A percentile compares a stretch with the other conserved stretches of the same genome.
Conservation (phyloP, 2,329 filamentous ascomycete genomes). For the Penicillium italicum region DNA sequence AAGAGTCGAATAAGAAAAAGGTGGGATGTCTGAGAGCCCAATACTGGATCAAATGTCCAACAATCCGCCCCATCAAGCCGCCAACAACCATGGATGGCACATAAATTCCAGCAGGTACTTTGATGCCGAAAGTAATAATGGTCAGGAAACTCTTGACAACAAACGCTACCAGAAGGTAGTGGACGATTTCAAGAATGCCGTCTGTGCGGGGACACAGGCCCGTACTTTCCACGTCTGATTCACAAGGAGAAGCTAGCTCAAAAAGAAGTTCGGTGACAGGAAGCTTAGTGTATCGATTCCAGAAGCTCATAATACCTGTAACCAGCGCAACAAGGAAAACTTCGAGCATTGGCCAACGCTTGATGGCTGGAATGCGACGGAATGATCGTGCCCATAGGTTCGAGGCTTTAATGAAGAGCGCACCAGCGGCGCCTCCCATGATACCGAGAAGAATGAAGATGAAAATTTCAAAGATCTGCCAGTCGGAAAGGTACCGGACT, state of each 20-base stretch:
- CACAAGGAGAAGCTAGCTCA: conserved; percentile 85
- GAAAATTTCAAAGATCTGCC: conserved; percentile 87
- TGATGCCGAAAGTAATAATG: conserved; percentile 89
- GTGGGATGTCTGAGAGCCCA: conserved; percentile 69
- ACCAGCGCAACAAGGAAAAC: conserved; percentile 81
- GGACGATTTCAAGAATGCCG: conserved; percentile 74
- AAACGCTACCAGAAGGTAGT: conserved; percentile 71
- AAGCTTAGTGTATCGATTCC: conserved; percentile 86
- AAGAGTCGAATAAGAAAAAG: conserved; percentile 70
- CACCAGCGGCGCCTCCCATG: conserved; percentile 78
- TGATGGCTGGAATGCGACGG: conserved; percentile 74
- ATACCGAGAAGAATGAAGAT: conserved; percentile 83
- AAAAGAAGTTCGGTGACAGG: conserved; percentile 87
- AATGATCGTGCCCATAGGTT: conserved; percentile 86
- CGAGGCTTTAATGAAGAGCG: conserved; percentile 94
- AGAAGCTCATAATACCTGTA: conserved; percentile 83
- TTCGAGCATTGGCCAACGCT: conserved; percentile 78
- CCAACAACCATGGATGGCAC: conserved; percentile 98
- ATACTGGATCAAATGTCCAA: conserved; percentile 83
- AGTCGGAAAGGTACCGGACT: conserved; percentile 84
- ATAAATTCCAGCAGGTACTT: conserved; percentile 94
- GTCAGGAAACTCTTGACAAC: conserved; percentile 87
- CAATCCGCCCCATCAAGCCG: conserved; percentile 80
- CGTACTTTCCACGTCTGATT: conserved; percentile 60
- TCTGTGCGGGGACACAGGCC: conserved; percentile 73